Evolutionary conservation across 2,329 filamentous ascomycete genomes (phyloP).

Genomic region (Pestalotiopsis sp.): DNA sequence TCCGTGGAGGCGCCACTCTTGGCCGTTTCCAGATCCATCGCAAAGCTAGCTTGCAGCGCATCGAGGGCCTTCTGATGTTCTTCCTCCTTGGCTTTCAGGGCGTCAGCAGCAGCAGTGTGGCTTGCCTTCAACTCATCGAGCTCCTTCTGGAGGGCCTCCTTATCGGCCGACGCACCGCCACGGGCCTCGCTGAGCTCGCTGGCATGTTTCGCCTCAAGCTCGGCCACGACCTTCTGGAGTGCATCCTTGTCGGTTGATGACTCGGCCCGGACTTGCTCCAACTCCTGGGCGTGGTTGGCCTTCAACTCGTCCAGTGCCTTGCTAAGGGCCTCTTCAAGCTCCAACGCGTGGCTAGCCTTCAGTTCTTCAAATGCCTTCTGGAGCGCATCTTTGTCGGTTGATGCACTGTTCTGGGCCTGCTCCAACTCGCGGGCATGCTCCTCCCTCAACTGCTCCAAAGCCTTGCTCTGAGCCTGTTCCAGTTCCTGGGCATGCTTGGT

Average conservation of each 20-base stretch:
- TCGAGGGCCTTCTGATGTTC: constrained; percentile 56
- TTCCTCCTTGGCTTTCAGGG: constrained; percentile 50
- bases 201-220: constrained; percentile 33
- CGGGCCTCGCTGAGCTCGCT: not conserved
- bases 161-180: not conserved
- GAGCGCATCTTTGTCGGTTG: constrained; percentile 49
- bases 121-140: constrained; percentile 44
- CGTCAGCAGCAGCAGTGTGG: constrained; percentile 42
- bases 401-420: constrained; percentile 52
- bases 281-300: constrained; percentile 57
- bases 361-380: constrained; percentile 24
- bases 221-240: constrained; percentile 37
- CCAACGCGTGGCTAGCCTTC: constrained; percentile 1
- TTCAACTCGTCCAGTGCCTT: constrained; percentile 55
- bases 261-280: constrained; percentile 55
- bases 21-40: constrained; percentile 57
- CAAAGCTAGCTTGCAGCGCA: constrained; percentile 55
- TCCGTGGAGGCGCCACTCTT: constrained; percentile 53
- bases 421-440: constrained; percentile 61
- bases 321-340: constrained; percentile 49
- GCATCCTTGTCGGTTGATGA: constrained; percentile 41
- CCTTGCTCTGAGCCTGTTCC: constrained; percentile 53
- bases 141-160: constrained; percentile 27
- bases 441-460: constrained; percentile 54
- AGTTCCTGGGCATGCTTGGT: not conserved